Conservation (phyloP, 306 rosid species). For the Nissolia schottii region DNA sequence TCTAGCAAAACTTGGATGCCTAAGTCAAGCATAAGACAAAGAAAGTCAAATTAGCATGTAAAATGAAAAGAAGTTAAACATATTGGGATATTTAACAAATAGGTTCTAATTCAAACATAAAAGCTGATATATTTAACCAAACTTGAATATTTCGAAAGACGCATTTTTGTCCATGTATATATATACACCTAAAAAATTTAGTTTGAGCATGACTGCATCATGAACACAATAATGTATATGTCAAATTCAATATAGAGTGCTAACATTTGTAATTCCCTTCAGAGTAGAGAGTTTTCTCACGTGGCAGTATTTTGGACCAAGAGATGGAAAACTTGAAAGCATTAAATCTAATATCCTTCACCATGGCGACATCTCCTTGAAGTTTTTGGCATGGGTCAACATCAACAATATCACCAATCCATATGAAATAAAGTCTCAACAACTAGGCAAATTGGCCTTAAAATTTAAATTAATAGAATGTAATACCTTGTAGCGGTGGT, state of each 20-base stretch:
- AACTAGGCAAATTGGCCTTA: background rate
- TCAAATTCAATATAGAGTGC: background rate
- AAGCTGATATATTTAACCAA: too few species aligned
- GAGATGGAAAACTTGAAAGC: conserved; percentile 61
- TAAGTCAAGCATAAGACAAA: too few species aligned
- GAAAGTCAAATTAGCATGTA: too few species aligned
- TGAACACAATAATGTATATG: background rate
- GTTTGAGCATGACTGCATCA: conserved; percentile 5
- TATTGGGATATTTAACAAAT: too few species aligned
- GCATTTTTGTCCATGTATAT: too few species aligned
- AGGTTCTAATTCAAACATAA: too few species aligned
- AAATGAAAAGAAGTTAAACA: too few species aligned
- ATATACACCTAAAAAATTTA: conserved; percentile 38
- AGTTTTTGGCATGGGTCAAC: too few species aligned
- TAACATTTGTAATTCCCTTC: background rate
- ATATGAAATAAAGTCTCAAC: background rate
- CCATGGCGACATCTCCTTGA: conserved; percentile 50
- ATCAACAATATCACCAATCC: background rate
- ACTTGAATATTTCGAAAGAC: too few species aligned
- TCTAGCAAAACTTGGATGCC: too few species aligned
- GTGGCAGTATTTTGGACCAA: conserved; percentile 60
- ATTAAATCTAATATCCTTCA: conserved; percentile 57
- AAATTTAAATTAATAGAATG: conserved; percentile 10
- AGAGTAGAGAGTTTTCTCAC: conserved; percentile 38
- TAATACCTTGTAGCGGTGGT: conserved; percentile 64